These are phyloP conservation scores for Monilinia vaccinii-corymbosi DNA, from an alignment of 2,329 filamentous ascomycete species.

Conservation along the genomic window DNA sequence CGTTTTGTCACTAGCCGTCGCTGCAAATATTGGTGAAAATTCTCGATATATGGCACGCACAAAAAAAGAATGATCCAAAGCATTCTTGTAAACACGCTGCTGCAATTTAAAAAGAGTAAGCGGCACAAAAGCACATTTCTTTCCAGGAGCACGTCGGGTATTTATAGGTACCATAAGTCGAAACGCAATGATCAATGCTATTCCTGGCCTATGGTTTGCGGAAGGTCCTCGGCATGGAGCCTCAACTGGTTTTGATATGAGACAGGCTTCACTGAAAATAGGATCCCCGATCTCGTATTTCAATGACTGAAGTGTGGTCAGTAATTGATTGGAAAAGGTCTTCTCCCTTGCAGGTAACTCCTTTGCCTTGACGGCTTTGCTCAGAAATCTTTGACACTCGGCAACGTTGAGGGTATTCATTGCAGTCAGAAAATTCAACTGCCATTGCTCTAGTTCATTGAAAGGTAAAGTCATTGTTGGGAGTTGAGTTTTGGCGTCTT, in stretches of 20 bases:
- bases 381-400: slow-evolving; percentile 33
- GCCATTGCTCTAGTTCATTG: slow-evolving; percentile 43
- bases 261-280: slow-evolving; percentile 37
- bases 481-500: slow-evolving; percentile 45
- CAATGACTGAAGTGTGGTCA: slow-evolving; percentile 35
- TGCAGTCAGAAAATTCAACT: slow-evolving; percentile 42
- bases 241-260: slow-evolving; percentile 35
- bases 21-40: slow-evolving; percentile 39
- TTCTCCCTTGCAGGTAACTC: slow-evolving; percentile 33
- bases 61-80: slow-evolving; percentile 49
- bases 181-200: slow-evolving; percentile 42
- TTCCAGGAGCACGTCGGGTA: slow-evolving; percentile 39
- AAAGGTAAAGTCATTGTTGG: slow-evolving; percentile 49
- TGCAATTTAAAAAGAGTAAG: slow-evolving; percentile 57
- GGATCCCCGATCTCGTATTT: slow-evolving; percentile 35
- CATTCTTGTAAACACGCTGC: slow-evolving; percentile 50
- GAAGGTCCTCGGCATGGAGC: slow-evolving; percentile 32
- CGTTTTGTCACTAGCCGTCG: background rate
- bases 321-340: slow-evolving; percentile 38
- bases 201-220: slow-evolving; percentile 24
- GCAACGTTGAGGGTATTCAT: slow-evolving; percentile 39
- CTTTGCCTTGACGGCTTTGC: slow-evolving; percentile 27
- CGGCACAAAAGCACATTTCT: slow-evolving; percentile 49
- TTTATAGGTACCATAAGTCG: slow-evolving; percentile 55
- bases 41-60: slow-evolving; percentile 52